Evolutionary conservation across 306 rosid species (phyloP), one percentile per base, ranked within the genome.

Genomic region (Castanea sativa): DNA sequence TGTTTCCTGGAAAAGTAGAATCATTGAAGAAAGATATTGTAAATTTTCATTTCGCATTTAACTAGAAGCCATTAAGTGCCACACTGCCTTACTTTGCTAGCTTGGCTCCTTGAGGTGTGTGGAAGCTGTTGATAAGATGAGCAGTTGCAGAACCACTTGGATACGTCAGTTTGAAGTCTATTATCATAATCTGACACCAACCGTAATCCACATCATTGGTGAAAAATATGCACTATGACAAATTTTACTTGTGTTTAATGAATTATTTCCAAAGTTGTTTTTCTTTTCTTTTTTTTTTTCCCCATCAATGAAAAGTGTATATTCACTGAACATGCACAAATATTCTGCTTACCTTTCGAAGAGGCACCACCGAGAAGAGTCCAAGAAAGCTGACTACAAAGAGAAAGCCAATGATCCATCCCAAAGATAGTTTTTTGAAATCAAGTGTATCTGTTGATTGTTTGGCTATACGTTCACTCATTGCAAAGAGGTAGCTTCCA

Each of bases 91-190:
- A 75, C 52, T 55, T 57, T 35, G 69, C 69, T 14, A 61, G 15
- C 49, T 49, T 61, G n/a, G 55, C 53, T 60, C 69, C 69, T 25
- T 23, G 87, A 78, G 89, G 91, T 69, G 91, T 88, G 81, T 88
- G 91, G 85, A 88, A 83, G 67, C 91, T 85, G 85, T 88, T 88
- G 81, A 88, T 88, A 68, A 88, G 91, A 88, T 76, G 78, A 64
- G 91, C 91, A 52, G 89, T 88, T 64, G 89, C 89, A 56, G 91
- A 85, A 60, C 91, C 91, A 88, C 91, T 88, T n/a, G 91, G 91
- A 85, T 88, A 88, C 53, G 88, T 88, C 82, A 85, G 78, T 79
- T 81, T 88, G 79, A 88, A 85, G 63, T 85, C 88, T 63, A 88
- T 78, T 55, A 88, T 9, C 91, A 88, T 88, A 78, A 83, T 76